These are phyloP conservation scores for Fusarium torulosum DNA, from an alignment of 2,329 filamentous ascomycete species.

Conservation along the genomic window DNA sequence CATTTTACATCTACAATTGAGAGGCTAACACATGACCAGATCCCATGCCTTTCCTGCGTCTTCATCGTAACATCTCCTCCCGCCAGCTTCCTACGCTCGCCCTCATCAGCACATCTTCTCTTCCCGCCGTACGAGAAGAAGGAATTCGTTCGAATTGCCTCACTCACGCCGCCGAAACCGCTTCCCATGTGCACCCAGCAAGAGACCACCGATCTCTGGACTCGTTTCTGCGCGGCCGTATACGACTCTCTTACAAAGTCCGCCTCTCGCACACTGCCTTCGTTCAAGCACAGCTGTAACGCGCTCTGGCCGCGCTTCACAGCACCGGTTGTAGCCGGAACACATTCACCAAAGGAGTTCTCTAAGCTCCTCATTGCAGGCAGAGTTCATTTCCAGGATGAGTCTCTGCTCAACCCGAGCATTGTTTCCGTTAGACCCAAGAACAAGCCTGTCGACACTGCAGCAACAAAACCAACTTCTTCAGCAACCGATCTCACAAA, in stretches of 20 bases:
- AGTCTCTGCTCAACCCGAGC: constrained; percentile 74
- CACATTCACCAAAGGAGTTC: constrained; percentile 83
- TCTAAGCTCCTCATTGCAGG: constrained; percentile 82
- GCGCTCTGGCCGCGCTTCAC: constrained; percentile 90
- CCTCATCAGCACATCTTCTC: constrained; percentile 80
- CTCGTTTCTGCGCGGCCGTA: constrained; percentile 83
- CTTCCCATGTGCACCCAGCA: constrained; percentile 64
- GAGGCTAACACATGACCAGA: constrained; percentile 62
- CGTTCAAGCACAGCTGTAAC: constrained; percentile 76
- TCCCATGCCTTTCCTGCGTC: constrained; percentile 80
- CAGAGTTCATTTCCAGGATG: constrained; percentile 77
- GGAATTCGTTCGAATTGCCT: constrained; percentile 83
- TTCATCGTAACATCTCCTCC: constrained; percentile 81
- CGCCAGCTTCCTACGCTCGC: constrained; percentile 75
- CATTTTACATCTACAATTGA: constrained; percentile 28
- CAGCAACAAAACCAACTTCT: constrained; percentile 29
- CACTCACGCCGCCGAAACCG: constrained; percentile 60
- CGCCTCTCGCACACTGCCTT: constrained; percentile 81
- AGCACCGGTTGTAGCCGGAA: constrained; percentile 79
- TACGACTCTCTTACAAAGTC: constrained; percentile 89
- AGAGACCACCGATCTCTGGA: constrained; percentile 78
- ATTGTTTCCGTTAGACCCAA: constrained; percentile 60
- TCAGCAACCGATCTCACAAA: constrained; percentile 61
- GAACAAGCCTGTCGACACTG: constrained; percentile 7
- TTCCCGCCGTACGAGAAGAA: constrained; percentile 87